Evolutionary conservation across 352 stramenopile species (phyloP).

Genomic region (Pythium monospermum): DNA sequence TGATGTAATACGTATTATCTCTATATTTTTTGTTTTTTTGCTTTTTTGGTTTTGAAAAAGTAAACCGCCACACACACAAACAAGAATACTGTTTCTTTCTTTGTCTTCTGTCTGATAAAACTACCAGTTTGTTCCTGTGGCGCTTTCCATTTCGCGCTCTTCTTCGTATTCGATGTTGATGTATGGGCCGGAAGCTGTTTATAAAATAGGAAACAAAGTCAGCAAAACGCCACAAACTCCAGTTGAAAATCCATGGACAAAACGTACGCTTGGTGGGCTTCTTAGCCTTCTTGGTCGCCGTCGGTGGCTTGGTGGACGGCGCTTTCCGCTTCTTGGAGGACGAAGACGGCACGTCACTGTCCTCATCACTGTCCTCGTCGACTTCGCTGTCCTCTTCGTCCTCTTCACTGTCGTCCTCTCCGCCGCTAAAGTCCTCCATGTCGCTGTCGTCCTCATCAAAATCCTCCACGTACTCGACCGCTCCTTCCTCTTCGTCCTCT

Average conservation of each 20-base stretch:
- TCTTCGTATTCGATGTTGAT: slow-evolving; percentile 87
- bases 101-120: neutral
- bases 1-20: too few species aligned
- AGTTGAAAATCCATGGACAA: too few species aligned
- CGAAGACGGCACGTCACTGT: slow-evolving; percentile 24
- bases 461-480: slow-evolving; percentile 83
- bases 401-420: slow-evolving; percentile 60
- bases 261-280: slow-evolving; percentile 66
- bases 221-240: too few species aligned
- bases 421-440: slow-evolving; percentile 77
- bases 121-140: slow-evolving; percentile 49
- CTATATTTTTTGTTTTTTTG: too few species aligned
- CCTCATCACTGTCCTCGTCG: slow-evolving; percentile 40
- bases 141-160: slow-evolving; percentile 56
- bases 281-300: slow-evolving; percentile 36
- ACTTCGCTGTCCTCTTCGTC: slow-evolving; percentile 31
- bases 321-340: slow-evolving; percentile 68
- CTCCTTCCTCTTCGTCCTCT: slow-evolving; percentile 51
- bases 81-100: too few species aligned
- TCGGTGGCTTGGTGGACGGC: slow-evolving; percentile 19
- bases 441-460: slow-evolving; percentile 93
- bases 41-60: too few species aligned
- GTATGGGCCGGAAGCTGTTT: slow-evolving; percentile 50
- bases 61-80: too few species aligned
- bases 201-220: slow-evolving; percentile 2